Evolutionary conservation across 495 filamentous ascomycete genomes (phyloP).

Genomic region (Haplographium delicatum): DNA sequence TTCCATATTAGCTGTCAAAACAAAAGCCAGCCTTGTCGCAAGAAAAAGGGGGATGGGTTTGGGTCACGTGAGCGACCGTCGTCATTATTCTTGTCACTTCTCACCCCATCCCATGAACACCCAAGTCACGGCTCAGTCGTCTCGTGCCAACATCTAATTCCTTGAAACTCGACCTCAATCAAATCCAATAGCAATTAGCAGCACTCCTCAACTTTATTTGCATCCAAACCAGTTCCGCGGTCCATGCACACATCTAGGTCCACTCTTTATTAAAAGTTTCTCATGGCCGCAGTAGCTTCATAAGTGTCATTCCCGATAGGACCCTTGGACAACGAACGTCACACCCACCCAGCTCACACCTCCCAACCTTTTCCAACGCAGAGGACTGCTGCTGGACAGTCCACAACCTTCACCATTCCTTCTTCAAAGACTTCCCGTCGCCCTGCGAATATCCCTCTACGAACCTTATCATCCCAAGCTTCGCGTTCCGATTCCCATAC

Average conservation of each 20-base stretch:
- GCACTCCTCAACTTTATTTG: too few relatives aligned
- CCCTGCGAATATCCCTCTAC: conserved; percentile 59
- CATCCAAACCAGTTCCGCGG: too few relatives aligned
- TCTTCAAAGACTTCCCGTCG: conserved; percentile 40
- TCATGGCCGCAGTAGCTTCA: background rate
- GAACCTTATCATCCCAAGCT: conserved; percentile 42
- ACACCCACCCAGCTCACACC: background rate
- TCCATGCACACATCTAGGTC: too few relatives aligned
- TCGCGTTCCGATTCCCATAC: conserved; percentile 24
- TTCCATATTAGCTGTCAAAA: too few relatives aligned
- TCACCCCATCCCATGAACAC: background rate
- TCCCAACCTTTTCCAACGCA: conserved; percentile 26
- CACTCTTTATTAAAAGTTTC: background rate
- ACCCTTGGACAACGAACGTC: conserved; percentile 11
- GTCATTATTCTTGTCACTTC: background rate
- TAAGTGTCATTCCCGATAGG: conserved; percentile 3
- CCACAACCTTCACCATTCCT: conserved; percentile 53
- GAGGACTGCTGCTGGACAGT: conserved; percentile 59
- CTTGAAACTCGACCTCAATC: too few relatives aligned
- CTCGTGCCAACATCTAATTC: background rate
- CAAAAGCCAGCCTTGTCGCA: too few relatives aligned
- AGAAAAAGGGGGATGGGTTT: too few relatives aligned
- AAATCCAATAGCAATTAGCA: too few relatives aligned
- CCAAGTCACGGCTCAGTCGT: background rate
- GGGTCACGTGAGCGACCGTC: background rate